A percentile compares a stretch with the other conserved stretches of the same genome.
These are phyloP conservation scores for Lolium perenne DNA, from an alignment of 176 grass and related monocot species.

Conservation along the genomic window DNA sequence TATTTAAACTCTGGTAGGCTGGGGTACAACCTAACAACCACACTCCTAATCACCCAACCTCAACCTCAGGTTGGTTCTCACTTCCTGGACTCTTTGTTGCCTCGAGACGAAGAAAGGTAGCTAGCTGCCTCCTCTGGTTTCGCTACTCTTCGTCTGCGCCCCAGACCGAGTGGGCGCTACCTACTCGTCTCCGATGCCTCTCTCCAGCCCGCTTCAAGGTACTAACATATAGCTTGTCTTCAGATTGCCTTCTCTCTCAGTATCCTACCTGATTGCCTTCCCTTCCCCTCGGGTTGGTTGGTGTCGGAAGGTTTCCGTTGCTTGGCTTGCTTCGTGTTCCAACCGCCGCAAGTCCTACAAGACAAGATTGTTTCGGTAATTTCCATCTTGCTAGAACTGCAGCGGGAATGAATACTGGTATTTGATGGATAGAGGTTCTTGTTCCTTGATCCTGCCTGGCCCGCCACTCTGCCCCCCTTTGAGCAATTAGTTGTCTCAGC, in stretches of 20 bases:
- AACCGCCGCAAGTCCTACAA: not conserved
- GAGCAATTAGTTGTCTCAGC: not conserved
- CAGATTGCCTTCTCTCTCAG: not conserved
- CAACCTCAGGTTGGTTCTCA: too few relatives aligned
- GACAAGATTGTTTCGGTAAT: not conserved
- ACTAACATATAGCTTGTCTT: conserved; percentile 5
- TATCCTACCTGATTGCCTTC: not conserved
- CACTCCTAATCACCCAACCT: too few relatives aligned
- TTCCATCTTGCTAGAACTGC: not conserved
- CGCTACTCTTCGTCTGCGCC: not conserved
- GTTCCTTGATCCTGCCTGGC: not conserved
- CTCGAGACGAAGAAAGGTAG: conserved; percentile 39
- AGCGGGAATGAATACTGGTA: not conserved
- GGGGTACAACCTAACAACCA: too few relatives aligned
- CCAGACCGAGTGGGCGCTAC: not conserved
- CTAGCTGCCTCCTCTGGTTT: not conserved
- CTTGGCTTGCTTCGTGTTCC: not conserved
- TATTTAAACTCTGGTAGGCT: too few relatives aligned
- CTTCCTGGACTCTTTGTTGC: conserved; percentile 21
- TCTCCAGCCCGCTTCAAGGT: conserved; percentile 38
- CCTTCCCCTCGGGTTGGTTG: not conserved
- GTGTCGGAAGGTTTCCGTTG: not conserved
- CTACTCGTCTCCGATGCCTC: conserved; percentile 46
- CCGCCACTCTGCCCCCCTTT: not conserved
- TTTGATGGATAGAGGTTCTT: not conserved